Evolutionary conservation across 805 yeast species (phyloP), one percentile per base, ranked within the genome.

Genomic region (Teunomyces cretensis): DNA sequence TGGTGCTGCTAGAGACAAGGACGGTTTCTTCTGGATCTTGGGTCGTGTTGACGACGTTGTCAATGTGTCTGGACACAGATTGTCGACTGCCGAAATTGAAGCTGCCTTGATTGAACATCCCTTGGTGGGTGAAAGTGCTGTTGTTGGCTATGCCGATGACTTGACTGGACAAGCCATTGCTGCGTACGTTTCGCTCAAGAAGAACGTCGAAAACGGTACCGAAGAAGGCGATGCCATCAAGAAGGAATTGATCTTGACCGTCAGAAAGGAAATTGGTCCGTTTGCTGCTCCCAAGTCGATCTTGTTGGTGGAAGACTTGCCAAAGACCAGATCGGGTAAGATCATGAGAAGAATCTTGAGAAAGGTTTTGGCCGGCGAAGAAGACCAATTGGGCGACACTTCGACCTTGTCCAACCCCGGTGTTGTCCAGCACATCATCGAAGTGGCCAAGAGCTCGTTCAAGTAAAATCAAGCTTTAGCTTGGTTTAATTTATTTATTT

Each of bases 41-140:
- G 99, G 99, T 60, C 86, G 99, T 70, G 97, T 94, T 52, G 98
- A 94, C 67, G 99, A 94, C 61, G 98, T 94, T 48, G 99, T 92
- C 55, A 94, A 94, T 63, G 98, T 94, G 32, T 85, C 96, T 43
- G 99, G 99, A 55, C 99, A 94, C 72, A 84, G 99, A 69, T 78
- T 94, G 55, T 89, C 97, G n/a, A 92, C 99, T 38, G 95, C 98
- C 17, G 99, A 94, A 73, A 94, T 94, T 57, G 99, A 94, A 72
- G 86, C 96, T 36, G 94, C 96, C 30, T 75, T 91, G 58, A 77
- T 83, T 53, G 90, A 85, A 61, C 89, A 88, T 70, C 75, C 75
- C 30, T 74, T 79, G 53, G 97, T 94, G 43, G 86, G 89, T 38
- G 99, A 94, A 73, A 76, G 92, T 57, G 99, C 99, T n/a, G 98